Evolutionary conservation across 148 eudicot genomes (phyloP).

Genomic region (Vaccinium corymbosum): DNA sequence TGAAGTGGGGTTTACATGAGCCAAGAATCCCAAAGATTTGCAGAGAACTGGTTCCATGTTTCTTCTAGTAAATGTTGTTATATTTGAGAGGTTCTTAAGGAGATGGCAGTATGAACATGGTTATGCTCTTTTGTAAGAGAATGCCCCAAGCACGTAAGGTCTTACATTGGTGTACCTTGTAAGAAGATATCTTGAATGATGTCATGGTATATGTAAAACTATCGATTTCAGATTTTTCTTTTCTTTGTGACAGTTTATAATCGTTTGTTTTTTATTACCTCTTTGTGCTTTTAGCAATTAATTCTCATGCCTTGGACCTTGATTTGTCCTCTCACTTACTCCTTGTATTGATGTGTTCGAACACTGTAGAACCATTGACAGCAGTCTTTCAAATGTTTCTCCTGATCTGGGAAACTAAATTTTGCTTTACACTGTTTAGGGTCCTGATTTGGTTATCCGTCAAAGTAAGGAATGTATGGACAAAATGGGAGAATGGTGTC

Average conservation of each 20-base stretch:
- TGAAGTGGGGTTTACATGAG: background rate
- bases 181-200: background rate
- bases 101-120: background rate
- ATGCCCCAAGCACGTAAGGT: background rate
- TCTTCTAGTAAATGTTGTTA: background rate
- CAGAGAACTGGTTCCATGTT: background rate
- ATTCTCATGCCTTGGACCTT: background rate
- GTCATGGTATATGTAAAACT: background rate
- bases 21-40: background rate
- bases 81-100: background rate
- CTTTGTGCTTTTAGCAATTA: background rate
- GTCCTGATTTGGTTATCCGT: constrained; percentile 83
- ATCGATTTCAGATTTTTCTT: background rate
- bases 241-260: background rate
- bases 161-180: background rate
- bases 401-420: constrained; percentile 10
- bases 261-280: constrained; percentile 3
- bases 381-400: constrained; percentile 10
- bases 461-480: constrained; percentile 78
- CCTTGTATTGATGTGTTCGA: background rate
- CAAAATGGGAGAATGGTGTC: constrained; percentile 87
- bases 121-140: background rate
- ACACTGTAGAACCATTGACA: background rate
- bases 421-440: constrained; percentile 36
- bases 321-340: constrained; percentile 3